Evolutionary conservation across 2,329 filamentous ascomycete genomes (phyloP), one percentile per base, ranked within the genome.

Genomic region (Phialocephala sp.): DNA sequence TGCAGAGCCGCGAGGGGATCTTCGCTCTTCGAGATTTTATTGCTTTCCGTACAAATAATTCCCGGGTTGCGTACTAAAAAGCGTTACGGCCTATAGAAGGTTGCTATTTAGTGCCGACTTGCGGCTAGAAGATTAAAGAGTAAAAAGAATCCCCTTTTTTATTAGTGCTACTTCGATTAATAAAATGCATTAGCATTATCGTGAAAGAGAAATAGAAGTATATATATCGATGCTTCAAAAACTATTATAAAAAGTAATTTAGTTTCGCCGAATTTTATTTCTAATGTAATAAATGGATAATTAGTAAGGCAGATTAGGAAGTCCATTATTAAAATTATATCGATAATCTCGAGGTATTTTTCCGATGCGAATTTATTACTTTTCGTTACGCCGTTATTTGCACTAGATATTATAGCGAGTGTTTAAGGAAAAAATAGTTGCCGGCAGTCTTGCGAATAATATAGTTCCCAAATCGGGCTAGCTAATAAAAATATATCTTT

Each of bases 101-200:
- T 61, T 45, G 39, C 58, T 66, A 27, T 63, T 57, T 15, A 66
- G 57, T 66, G 61, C 50, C 20, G 20, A 66, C 61, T 18, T 66
- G 37, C 32, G 39, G 37, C 39, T 27, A 63, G 27, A 47, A 60
- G 57, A 63, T 66, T 36, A 63, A 63, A 66, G 50, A 66, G 64
- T 66, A 63, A 66, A 32, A 36, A 64, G 64, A 66, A 22, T 24
- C 61, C 43, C 15, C 15, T n/a, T n/a, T n/a, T n/a, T 43, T 12
- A 72, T 85, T 1, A 75, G 8, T 60, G 32, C 39, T 27, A 61
- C 52, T 60, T 64, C 20, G 54, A 32, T 41, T 67, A 62, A 67
- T 36, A 64, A 32, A 64, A 36, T 27, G 32, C 36, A 18, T 64
- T 43, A 67, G 61, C 20, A 67, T 62, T 20, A 8, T 52, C 18